Base-by-base conservation (phyloP, 2,329 filamentous ascomycete species). In the Phialemoniopsis sp. region DNA sequence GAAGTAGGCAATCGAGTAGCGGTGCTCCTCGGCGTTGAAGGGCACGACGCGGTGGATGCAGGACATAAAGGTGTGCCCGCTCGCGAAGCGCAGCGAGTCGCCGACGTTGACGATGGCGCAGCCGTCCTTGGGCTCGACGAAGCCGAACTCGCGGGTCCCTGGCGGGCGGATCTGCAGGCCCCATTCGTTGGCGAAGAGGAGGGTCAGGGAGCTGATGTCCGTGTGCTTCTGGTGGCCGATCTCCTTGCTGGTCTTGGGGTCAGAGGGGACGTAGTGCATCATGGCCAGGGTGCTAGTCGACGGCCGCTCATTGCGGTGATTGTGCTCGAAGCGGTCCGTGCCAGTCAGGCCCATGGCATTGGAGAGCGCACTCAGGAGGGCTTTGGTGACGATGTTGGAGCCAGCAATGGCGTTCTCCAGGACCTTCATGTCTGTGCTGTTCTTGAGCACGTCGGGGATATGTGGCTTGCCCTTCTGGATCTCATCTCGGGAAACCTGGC, bases 1-100 rank as follows among this genome's bases (percentile, higher is more conserved):
- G 62, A 78, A 78, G 57, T 78, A 79, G 13, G 75, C 74, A 45
- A 78, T 73, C 9, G 70, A 75, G 65, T 78, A 78, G 41, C 75
- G 69, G 59, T 77, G 69, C 69, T 77, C 69, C 31, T 54, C 49
- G 16, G 66, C 62, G 57, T 74, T 55, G 44, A 70, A 68, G 0
- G 74, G 74, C 15, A 79, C 71, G 19, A 78, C 74, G 42, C 73
- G 64, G 63, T 78, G 75, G 54, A 79, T 73, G 63, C 72, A 76
- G 29, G 70, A 73, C 56, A 73, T 67, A 59, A 79, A 67, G 41
- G 64, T 72, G 57, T 70, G 67, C 32, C 67, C 70, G 41, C 64
- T 70, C 3, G 71, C 68, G 48, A 78, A 79, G 32, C 74, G 68
- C 45, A 80, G 64, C 18, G 72, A 75, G 62, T 81, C 76, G 42